Evolutionary conservation across 345 rosid genomes (phyloP), one percentile per base, ranked within the genome.

Genomic region (Physaria fendleri): DNA sequence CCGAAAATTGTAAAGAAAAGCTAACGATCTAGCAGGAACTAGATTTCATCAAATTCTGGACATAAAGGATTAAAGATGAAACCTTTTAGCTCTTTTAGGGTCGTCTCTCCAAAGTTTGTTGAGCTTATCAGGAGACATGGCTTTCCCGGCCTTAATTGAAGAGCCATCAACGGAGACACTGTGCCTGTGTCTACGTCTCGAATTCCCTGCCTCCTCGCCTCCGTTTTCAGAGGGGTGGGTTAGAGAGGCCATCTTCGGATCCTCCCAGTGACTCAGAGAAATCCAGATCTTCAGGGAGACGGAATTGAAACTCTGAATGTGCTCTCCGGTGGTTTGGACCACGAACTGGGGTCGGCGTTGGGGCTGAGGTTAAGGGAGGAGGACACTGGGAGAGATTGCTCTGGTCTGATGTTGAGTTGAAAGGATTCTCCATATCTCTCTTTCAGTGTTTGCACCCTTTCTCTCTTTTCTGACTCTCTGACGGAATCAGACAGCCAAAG

Each of bases 1-100:
- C 71, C 23, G 46, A 21, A 39, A 45, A 56, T 48, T 66, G 41
- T 56, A 27, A 17, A 32, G 52, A 18, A 15, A 38, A 10, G 39
- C 30, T 38, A 55, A 48, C 50, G 44, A 47, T 14, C 12, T 37
- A 47, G 38, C 28, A 27, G 38, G 34, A 42, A 53, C 12, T 17
- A 12, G 20, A 16, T 33, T 29, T 21, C 29, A n/a, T n/a, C n/a
- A 66, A 45, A 42, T 5, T 40, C 10, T 12, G 9, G 10, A 25
- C 16, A 4, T 66, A 10, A 12, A 15, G 33, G 37, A 14, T 1
- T 15, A 56, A 30, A 22, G 40, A 39, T 33, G 21, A 71, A 38
- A 88, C 99, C 99, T 93, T 79, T 89, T 93, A 43, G 95, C 97
- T 69, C 82, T 71, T 62, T 88, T 89, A 8, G 97, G 97, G 71